These are phyloP conservation scores for Kockiozyma suomiensis DNA, from an alignment of 805 yeast species.

Conservation along the genomic window DNA sequence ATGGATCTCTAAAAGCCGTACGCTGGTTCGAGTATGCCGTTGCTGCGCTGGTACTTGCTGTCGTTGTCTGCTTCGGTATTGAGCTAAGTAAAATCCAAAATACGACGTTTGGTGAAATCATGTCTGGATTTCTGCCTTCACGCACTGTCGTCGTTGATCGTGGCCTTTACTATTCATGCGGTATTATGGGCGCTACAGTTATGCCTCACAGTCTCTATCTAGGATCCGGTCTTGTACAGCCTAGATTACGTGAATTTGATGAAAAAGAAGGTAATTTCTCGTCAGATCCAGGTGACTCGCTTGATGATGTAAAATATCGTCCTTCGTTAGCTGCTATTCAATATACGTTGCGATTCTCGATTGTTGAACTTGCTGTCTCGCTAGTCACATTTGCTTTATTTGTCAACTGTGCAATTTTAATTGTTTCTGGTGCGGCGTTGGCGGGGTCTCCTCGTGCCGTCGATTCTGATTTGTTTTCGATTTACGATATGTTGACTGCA, in stretches of 20 bases:
- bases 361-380: conserved; percentile 69
- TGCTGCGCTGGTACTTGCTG: conserved; percentile 71
- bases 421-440: conserved; percentile 79
- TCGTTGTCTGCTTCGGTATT: conserved; percentile 81
- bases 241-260: conserved; percentile 80
- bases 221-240: conserved; percentile 87
- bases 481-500: conserved; percentile 62
- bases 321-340: conserved; percentile 76
- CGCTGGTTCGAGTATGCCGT: conserved; percentile 83
- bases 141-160: conserved; percentile 54
- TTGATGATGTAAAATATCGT: conserved; percentile 48
- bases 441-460: conserved; percentile 63
- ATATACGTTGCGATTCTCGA: conserved; percentile 71
- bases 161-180: conserved; percentile 79
- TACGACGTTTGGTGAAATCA: conserved; percentile 55
- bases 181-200: conserved; percentile 89
- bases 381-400: conserved; percentile 80
- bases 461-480: conserved; percentile 82
- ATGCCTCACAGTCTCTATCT: conserved; percentile 92
- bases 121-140: conserved; percentile 68
- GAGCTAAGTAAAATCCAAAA: conserved; percentile 71
- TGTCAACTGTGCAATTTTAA: conserved; percentile 79
- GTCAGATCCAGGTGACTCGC: conserved; percentile 41
- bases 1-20: conserved; percentile 75
- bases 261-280: conserved; percentile 62